Percentiles rank a stretch among this genome's conserved stretches.
These are phyloP conservation scores for Blastomyces parvus DNA, from an alignment of 2,329 filamentous ascomycete species.

Conservation along the genomic window DNA sequence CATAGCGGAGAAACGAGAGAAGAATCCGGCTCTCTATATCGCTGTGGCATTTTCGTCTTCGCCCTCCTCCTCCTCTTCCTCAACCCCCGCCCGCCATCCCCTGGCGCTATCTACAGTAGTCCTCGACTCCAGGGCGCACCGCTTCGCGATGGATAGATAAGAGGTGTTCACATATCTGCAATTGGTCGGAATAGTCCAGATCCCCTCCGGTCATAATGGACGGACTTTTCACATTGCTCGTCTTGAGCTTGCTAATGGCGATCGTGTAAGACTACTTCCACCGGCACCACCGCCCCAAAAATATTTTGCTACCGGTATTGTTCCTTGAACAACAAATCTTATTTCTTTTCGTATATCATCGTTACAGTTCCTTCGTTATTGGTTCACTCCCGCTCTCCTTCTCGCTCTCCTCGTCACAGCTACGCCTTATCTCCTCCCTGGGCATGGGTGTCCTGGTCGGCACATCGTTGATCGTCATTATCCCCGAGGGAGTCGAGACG, in stretches of 20 bases:
- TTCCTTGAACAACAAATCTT: background rate
- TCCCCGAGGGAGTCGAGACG: constrained; percentile 91
- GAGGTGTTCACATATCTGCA: constrained; percentile 1
- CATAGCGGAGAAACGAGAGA: background rate
- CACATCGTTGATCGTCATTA: constrained; percentile 92
- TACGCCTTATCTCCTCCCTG: constrained; percentile 81
- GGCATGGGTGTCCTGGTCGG: constrained; percentile 91
- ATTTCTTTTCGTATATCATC: constrained; percentile 6
- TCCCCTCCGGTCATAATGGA: constrained; percentile 43
- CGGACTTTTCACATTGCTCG: constrained; percentile 56
- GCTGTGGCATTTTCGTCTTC: background rate
- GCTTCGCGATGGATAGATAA: constrained; percentile 1
- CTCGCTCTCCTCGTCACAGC: constrained; percentile 72
- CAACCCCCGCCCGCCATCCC: background rate
- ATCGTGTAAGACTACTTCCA: constrained; percentile 43
- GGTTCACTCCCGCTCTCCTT: constrained; percentile 86
- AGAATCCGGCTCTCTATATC: background rate
- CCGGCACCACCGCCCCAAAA: background rate
- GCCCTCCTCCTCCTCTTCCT: background rate
- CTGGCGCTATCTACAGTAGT: background rate
- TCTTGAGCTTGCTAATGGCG: constrained; percentile 56
- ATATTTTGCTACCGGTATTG: constrained; percentile 12
- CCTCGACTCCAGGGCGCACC: background rate
- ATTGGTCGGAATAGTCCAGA: background rate
- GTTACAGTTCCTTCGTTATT: constrained; percentile 74